Evolutionary conservation across 164 flowering plant genomes (phyloP).

Genomic region (Berberis thunbergii): DNA sequence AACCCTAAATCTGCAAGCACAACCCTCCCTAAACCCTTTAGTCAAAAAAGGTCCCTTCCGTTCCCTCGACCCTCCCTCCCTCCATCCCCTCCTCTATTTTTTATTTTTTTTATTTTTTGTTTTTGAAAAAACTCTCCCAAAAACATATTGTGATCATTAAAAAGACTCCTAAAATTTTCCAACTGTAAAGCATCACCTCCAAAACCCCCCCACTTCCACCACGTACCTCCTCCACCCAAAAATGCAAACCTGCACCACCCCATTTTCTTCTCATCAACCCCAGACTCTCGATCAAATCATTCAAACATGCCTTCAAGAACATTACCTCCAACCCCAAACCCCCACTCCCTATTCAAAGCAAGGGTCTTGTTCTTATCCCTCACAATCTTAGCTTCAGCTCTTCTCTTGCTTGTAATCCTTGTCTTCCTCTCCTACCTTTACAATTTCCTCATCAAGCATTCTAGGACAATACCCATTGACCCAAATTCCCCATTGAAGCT

Average conservation of each 20-base stretch:
- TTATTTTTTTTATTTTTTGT: too few species aligned
- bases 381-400: constrained; percentile 39
- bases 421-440: constrained; percentile 53
- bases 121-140: too few species aligned
- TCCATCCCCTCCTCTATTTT: neutral
- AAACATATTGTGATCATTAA: neutral
- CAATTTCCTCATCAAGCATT: constrained; percentile 33
- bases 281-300: neutral
- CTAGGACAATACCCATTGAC: constrained; percentile 71
- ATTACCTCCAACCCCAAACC: constrained; percentile 18
- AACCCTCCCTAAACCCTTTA: too few species aligned
- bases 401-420: constrained; percentile 39
- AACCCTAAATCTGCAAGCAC: neutral
- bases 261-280: neutral
- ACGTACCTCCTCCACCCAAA: neutral
- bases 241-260: constrained; percentile 8
- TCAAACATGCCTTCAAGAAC: constrained; percentile 65
- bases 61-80: neutral
- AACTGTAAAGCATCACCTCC: constrained; percentile 9
- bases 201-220: constrained; percentile 6
- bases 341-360: constrained; percentile 16
- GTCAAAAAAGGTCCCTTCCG: too few species aligned
- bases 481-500: constrained; percentile 45
- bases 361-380: constrained; percentile 47
- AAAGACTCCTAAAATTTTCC: neutral